These are phyloP conservation scores for Hypoxylon sp. DNA, from an alignment of 2,329 filamentous ascomycete species.

Conservation along the genomic window DNA sequence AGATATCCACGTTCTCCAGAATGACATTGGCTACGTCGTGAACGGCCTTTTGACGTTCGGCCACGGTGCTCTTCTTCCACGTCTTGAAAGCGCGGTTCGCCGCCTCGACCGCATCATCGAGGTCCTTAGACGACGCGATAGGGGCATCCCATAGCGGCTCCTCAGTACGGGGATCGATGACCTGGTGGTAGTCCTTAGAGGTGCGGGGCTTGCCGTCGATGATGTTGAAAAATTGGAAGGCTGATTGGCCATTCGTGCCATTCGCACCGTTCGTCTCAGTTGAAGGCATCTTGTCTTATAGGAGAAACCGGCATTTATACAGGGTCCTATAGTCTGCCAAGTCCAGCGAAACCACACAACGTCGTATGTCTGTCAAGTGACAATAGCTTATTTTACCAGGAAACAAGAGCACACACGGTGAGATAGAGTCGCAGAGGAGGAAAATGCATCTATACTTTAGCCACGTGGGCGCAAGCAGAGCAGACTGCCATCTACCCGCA, in stretches of 20 bases:
- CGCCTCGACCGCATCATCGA: constrained; percentile 61
- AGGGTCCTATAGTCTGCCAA: constrained; percentile 27
- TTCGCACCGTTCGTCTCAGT: constrained; percentile 35
- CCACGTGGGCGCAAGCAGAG: constrained; percentile 34
- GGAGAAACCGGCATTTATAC: constrained; percentile 8
- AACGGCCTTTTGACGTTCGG: constrained; percentile 60
- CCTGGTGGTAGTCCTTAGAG: constrained; percentile 55
- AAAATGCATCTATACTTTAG: constrained; percentile 34
- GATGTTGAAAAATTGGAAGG: constrained; percentile 60
- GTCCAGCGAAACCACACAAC: constrained; percentile 21
- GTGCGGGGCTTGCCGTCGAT: constrained; percentile 60
- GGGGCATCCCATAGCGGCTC: constrained; percentile 63
- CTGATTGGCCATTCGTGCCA: constrained; percentile 37
- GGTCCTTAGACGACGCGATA: constrained; percentile 59
- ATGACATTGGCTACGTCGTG: constrained; percentile 60
- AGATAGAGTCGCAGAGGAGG: constrained; percentile 3
- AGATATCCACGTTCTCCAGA: constrained; percentile 58
- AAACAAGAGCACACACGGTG: constrained; percentile 10
- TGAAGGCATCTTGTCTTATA: constrained; percentile 37
- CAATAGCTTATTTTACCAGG: constrained; percentile 20
- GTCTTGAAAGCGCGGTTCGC: constrained; percentile 63
- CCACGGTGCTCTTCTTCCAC: constrained; percentile 62
- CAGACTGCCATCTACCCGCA: constrained; percentile 25
- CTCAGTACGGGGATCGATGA: constrained; percentile 63
- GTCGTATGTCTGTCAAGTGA: constrained; percentile 15